Conservation (phyloP, 2,329 filamentous ascomycete genomes). For the Colletotrichum sp. region DNA sequence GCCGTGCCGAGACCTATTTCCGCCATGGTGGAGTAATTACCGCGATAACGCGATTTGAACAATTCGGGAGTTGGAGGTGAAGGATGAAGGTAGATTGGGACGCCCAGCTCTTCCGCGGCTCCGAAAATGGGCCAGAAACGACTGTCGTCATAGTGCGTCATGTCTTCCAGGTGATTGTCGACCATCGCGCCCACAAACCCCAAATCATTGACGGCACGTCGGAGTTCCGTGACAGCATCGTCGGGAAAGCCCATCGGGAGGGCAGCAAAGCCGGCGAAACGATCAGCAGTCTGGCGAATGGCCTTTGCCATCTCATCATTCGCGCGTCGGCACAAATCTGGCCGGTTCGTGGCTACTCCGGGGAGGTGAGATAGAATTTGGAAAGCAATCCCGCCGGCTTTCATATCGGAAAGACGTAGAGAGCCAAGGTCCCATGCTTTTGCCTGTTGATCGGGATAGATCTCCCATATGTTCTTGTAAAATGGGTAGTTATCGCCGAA, state of each 20-base stretch:
- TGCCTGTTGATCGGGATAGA: neutral
- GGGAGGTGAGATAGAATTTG: neutral
- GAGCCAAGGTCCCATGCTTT: neutral
- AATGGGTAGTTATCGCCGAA: neutral
- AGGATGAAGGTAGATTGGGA: neutral
- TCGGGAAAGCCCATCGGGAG: neutral
- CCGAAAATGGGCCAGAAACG: neutral
- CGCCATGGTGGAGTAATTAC: neutral
- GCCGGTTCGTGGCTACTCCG: fast-evolving
- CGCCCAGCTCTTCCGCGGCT: neutral
- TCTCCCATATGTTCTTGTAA: neutral
- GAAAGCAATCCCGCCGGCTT: neutral
- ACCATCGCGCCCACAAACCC: neutral
- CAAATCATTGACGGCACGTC: fast-evolving
- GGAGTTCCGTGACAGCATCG: fast-evolving
- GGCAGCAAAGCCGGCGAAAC: neutral
- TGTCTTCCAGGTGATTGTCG: neutral
- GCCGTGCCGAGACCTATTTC: neutral
- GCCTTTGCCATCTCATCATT: neutral
- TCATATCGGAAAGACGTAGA: neutral
- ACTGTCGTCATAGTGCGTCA: neutral
- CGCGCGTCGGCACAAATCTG: neutral
- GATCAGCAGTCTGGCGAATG: neutral
- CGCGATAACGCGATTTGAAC: neutral
- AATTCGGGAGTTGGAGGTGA: fast-evolving